phyloP scores from a whole-genome alignment of 345 rosid genomes.

The Citrus australasica region DNA sequence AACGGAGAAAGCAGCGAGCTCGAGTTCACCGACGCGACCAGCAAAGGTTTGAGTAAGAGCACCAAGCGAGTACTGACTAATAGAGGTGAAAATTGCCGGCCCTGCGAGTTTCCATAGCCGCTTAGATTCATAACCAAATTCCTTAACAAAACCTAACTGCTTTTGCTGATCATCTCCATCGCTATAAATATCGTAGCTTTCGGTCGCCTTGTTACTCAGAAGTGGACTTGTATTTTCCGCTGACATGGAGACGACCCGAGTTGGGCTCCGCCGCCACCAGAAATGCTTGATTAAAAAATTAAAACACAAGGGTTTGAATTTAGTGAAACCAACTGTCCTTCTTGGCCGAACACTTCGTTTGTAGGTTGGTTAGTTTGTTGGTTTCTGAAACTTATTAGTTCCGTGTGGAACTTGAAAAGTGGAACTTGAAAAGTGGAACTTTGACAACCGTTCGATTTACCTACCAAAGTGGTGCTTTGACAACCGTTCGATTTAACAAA shows the following conservation, averaged over 20 bases:
- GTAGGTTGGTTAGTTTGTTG: too few species aligned
- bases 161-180: background rate
- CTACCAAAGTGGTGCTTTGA: too few species aligned
- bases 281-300: background rate
- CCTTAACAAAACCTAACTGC: constrained; percentile 20
- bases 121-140: constrained; percentile 62
- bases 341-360: constrained; percentile 2
- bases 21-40: constrained; percentile 68
- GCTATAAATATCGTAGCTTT: background rate
- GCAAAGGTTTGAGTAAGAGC: constrained; percentile 88
- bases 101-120: constrained; percentile 83
- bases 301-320: background rate
- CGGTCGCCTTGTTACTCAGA: constrained; percentile 1
- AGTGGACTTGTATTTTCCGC: constrained; percentile 33
- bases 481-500: too few species aligned
- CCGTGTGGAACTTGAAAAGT: too few species aligned
- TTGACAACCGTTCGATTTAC: too few species aligned
- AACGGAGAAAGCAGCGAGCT: constrained; percentile 84
- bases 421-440: too few species aligned
- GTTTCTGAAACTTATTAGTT: too few species aligned
- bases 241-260: constrained; percentile 16
- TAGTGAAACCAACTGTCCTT: background rate
- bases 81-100: constrained; percentile 76
- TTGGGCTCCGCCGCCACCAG: background rate
- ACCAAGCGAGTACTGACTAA: constrained; percentile 81